These are phyloP conservation scores for Caloboletus firmus DNA, from an alignment of 1,284 basidiomycete genomes.

Conservation along the genomic window DNA sequence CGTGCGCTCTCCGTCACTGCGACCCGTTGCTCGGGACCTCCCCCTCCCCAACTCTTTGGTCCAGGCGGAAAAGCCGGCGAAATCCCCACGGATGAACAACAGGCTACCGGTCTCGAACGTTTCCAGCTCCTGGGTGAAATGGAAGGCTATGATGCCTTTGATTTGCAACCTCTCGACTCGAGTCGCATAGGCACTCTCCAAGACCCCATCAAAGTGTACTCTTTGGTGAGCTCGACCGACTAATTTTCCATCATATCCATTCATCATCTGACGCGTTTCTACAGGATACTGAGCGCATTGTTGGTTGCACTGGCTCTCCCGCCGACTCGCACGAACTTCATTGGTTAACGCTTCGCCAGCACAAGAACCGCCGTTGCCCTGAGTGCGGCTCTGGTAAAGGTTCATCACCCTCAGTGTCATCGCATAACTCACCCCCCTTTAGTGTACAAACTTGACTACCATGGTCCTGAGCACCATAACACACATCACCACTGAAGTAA, in stretches of 20 bases:
- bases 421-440: conserved; percentile 11
- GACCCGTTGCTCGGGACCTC: conserved; percentile 52
- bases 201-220: conserved; percentile 87
- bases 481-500: conserved; percentile 40
- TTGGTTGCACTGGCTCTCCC: conserved; percentile 91
- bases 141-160: conserved; percentile 90
- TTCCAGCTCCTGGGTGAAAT: conserved; percentile 89
- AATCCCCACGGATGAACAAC: conserved; percentile 82
- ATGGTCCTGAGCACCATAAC: conserved; percentile 48
- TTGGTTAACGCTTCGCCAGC: conserved; percentile 74
- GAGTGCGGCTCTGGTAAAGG: conserved; percentile 86
- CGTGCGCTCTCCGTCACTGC: conserved; percentile 60
- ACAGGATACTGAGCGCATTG: conserved; percentile 76
- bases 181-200: conserved; percentile 86
- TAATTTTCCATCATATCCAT: background rate
- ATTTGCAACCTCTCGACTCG: conserved; percentile 83
- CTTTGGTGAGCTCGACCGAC: conserved; percentile 63
- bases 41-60: conserved; percentile 72
- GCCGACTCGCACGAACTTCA: conserved; percentile 89
- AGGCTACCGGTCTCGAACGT: conserved; percentile 96
- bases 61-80: conserved; percentile 73
- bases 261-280: background rate
- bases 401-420: background rate
- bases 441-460: conserved; percentile 64
- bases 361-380: conserved; percentile 76